phyloP scores from a whole-genome alignment of 106 monocot species.

The Vanilla planifolia region DNA sequence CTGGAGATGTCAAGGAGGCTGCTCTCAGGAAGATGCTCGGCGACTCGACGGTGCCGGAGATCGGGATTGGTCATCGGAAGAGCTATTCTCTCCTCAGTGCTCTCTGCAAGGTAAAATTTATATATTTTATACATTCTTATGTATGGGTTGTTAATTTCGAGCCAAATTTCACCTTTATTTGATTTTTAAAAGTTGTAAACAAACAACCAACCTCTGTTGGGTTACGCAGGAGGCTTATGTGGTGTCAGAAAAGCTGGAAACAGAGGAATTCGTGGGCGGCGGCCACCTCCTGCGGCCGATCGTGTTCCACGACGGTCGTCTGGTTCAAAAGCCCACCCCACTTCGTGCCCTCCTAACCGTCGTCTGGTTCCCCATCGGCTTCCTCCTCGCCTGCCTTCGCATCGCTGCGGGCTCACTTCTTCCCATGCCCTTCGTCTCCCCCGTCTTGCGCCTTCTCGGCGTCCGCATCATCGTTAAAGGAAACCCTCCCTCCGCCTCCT shows the following conservation, averaged over 20 bases:
- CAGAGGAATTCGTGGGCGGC: background rate
- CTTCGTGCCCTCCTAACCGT: conserved; percentile 6
- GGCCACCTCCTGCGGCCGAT: conserved; percentile 11
- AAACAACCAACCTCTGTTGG: too few species aligned
- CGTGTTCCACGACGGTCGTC: conserved; percentile 61
- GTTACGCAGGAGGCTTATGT: background rate
- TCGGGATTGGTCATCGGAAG: conserved; percentile 6
- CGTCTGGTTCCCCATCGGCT: conserved; percentile 12
- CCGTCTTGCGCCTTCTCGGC: background rate
- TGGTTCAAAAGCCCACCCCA: conserved; percentile 40
- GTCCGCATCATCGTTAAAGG: conserved; percentile 16
- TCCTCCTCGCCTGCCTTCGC: conserved; percentile 7
- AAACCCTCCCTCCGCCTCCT: conserved; percentile 9
- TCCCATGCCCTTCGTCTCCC: background rate
- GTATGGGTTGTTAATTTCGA: too few species aligned
- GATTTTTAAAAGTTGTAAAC: too few species aligned
- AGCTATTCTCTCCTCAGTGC: conserved; percentile 51
- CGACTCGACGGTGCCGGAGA: conserved; percentile 5
- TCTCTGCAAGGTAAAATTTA: conserved; percentile 40
- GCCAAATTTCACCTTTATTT: too few species aligned
- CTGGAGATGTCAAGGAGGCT: background rate
- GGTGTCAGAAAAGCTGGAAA: background rate
- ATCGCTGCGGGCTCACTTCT: background rate
- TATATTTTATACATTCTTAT: too few species aligned
- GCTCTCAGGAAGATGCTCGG: background rate